phyloP scores from a whole-genome alignment of 2,329 filamentous ascomycete genomes.

The Nothophoma quercina region DNA sequence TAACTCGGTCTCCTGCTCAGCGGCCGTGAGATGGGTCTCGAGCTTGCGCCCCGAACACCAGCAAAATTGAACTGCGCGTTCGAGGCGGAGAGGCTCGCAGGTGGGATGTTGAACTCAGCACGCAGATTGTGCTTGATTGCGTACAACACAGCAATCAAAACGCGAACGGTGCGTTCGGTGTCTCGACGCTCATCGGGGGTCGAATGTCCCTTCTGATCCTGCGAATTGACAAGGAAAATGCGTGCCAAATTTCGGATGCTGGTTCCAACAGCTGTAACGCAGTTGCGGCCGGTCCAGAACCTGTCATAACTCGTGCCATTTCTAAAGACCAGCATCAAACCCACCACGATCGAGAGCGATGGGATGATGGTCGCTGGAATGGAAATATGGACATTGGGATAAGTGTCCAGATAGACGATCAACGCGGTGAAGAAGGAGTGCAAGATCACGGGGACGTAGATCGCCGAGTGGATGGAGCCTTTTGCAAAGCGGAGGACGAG shows the following conservation, averaged over 20 bases:
- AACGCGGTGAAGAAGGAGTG: conserved; percentile 66
- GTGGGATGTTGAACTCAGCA: conserved; percentile 63
- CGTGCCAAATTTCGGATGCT: conserved; percentile 66
- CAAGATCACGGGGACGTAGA: conserved; percentile 63
- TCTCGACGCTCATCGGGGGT: conserved; percentile 58
- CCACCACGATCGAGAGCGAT: conserved; percentile 70
- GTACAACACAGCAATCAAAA: conserved; percentile 68
- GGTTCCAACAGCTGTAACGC: conserved; percentile 65
- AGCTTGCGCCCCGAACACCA: conserved; percentile 21
- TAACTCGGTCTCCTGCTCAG: conserved; percentile 37
- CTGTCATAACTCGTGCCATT: conserved; percentile 70
- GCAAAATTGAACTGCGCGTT: conserved; percentile 20
- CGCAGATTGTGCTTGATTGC: conserved; percentile 71
- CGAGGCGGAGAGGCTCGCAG: conserved; percentile 34
- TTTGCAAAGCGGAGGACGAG: conserved; percentile 70
- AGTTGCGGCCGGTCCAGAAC: conserved; percentile 68
- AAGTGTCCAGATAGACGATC: conserved; percentile 64
- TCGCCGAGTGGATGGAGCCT: conserved; percentile 67
- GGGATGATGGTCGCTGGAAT: conserved; percentile 69
- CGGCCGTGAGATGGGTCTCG: conserved; percentile 19
- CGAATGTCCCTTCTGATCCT: conserved; percentile 29
- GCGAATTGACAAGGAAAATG: conserved; percentile 60
- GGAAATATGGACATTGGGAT: conserved; percentile 59
- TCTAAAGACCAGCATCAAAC: conserved; percentile 72
- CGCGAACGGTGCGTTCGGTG: conserved; percentile 65